A percentile compares a stretch with the other conserved stretches of the same genome.
Conservation (phyloP, 495 filamentous ascomycete species). For the Xylaria telfairii region DNA sequence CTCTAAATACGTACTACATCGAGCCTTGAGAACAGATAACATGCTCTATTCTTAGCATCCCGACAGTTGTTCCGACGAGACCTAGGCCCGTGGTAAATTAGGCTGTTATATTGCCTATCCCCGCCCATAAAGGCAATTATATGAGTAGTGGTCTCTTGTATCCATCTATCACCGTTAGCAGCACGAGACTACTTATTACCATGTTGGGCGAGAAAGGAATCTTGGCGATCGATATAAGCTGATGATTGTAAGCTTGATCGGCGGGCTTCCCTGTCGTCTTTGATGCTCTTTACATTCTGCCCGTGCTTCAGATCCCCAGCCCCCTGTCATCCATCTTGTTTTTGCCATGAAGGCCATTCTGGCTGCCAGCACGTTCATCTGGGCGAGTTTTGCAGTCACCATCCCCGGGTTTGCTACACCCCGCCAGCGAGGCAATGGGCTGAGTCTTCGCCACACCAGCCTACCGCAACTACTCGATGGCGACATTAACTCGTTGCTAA, state of each 20-base stretch:
- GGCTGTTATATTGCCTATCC: constrained; percentile 7
- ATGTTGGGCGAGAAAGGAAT: neutral
- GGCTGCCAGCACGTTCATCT: constrained; percentile 27
- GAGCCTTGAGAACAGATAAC: neutral
- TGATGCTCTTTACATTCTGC: neutral
- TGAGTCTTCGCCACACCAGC: constrained; percentile 28
- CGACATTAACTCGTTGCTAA: constrained; percentile 17
- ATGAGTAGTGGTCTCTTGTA: neutral
- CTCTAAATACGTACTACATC: neutral
- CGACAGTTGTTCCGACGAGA: neutral
- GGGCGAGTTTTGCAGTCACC: constrained; percentile 29
- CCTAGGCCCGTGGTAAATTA: neutral
- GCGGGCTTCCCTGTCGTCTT: neutral
- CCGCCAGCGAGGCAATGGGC: constrained; percentile 25
- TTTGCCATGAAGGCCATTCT: constrained; percentile 31
- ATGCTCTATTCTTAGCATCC: constrained; percentile 7
- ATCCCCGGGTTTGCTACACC: constrained; percentile 29
- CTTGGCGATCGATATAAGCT: neutral
- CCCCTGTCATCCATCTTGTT: neutral
- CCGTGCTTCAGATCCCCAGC: neutral
- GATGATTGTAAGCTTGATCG: neutral
- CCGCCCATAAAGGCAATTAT: too few relatives aligned
- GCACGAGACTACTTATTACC: neutral
- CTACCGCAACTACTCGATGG: constrained; percentile 27
- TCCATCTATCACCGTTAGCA: neutral